These are phyloP conservation scores for Didymella pinodella DNA, from an alignment of 2,329 filamentous ascomycete species.

Conservation along the genomic window DNA sequence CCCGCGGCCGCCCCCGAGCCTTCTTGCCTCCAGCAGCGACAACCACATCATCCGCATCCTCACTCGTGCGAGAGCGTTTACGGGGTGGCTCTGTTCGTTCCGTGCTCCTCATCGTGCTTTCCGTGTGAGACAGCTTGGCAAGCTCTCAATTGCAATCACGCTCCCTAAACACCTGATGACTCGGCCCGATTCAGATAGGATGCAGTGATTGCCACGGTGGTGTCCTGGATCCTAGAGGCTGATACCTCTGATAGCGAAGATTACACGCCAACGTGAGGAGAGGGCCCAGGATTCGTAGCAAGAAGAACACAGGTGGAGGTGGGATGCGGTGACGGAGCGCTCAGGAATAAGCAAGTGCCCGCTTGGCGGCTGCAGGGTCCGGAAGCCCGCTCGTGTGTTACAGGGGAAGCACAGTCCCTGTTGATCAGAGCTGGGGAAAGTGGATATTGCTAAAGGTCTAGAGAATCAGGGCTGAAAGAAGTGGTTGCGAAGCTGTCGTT, in stretches of 20 bases:
- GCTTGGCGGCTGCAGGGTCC: conserved; percentile 1
- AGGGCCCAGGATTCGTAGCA: background rate
- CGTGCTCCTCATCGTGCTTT: conserved; percentile 35
- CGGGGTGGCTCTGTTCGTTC: conserved; percentile 22
- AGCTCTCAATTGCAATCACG: background rate
- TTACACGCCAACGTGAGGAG: background rate
- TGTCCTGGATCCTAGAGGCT: background rate
- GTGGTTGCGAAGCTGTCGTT: background rate
- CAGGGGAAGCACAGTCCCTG: conserved; percentile 6
- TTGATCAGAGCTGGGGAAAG: background rate
- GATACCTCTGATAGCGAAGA: background rate
- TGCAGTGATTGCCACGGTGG: background rate
- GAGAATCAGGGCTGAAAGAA: background rate
- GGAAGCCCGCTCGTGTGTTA: background rate
- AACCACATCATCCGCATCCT: conserved; percentile 36
- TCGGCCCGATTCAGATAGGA: background rate
- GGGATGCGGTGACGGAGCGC: conserved; percentile 17
- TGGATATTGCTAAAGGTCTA: background rate
- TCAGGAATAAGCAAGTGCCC: conserved; percentile 17
- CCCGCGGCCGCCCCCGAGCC: conserved; percentile 74
- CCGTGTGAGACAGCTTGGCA: background rate
- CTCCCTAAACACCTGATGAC: background rate
- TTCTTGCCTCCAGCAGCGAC: conserved; percentile 55
- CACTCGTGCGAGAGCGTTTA: conserved; percentile 44
- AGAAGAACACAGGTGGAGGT: conserved; percentile 2